Evolutionary conservation across 441 rosid species (phyloP).

Genomic region (Adansonia madagascariensis): DNA sequence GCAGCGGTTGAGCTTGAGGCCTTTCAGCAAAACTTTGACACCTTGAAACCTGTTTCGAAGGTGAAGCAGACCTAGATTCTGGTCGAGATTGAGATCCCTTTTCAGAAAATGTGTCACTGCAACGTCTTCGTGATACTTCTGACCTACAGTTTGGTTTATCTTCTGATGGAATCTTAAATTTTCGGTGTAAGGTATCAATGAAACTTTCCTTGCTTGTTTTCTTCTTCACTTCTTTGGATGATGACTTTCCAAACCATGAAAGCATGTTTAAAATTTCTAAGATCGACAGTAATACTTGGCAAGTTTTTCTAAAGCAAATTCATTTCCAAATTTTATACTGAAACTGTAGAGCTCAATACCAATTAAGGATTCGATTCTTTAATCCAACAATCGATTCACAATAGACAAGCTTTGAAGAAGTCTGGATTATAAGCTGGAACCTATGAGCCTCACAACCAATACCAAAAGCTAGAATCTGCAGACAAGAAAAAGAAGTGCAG

Average conservation of each 20-base stretch:
- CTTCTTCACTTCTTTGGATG: conserved; percentile 66
- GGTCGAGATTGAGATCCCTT: conserved; percentile 55
- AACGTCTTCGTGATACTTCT: conserved; percentile 49
- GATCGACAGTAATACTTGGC: conserved; percentile 7
- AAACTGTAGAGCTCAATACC: conserved; percentile 4
- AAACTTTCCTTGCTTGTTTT: conserved; percentile 60
- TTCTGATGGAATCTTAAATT: conserved; percentile 53
- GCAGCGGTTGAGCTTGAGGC: conserved; percentile 67
- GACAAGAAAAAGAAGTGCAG: neutral
- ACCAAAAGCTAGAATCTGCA: conserved; percentile 27
- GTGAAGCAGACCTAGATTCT: conserved; percentile 67
- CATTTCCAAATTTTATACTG: conserved; percentile 23
- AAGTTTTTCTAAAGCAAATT: conserved; percentile 30
- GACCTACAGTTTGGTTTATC: conserved; percentile 45
- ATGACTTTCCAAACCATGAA: conserved; percentile 68
- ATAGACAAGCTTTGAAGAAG: conserved; percentile 9
- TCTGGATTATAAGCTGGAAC: conserved; percentile 21
- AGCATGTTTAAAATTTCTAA: conserved; percentile 49
- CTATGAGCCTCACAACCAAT: conserved; percentile 27
- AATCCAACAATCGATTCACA: conserved; percentile 19
- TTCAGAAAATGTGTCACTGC: conserved; percentile 56
- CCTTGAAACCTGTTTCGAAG: conserved; percentile 61
- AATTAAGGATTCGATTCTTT: conserved; percentile 14
- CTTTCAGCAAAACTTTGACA: conserved; percentile 66
- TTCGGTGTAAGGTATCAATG: conserved; percentile 53